These are phyloP conservation scores for Backusella macrospora DNA, from an alignment of 192 early-diverging fungal species.

Conservation along the genomic window DNA sequence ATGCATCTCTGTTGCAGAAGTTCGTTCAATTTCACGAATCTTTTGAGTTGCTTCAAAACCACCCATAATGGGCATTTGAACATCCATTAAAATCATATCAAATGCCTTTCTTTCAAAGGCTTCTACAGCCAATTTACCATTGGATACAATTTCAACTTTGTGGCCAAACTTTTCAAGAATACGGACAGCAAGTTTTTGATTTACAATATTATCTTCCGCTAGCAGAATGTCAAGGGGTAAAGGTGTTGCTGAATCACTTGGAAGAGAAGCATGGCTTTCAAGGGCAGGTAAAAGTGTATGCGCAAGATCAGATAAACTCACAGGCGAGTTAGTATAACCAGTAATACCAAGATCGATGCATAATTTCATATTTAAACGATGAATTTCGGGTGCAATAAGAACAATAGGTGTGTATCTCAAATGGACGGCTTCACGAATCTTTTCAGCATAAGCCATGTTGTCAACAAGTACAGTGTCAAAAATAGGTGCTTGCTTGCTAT, in stretches of 20 bases:
- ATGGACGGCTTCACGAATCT: constrained; percentile 60
- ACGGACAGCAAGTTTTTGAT: constrained; percentile 79
- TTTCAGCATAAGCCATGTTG: constrained; percentile 59
- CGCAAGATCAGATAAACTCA: constrained; percentile 64
- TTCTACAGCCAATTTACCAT: constrained; percentile 82
- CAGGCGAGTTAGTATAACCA: constrained; percentile 70
- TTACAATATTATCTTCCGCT: constrained; percentile 86
- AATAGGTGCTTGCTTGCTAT: constrained; percentile 33
- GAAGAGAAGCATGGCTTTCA: constrained; percentile 60
- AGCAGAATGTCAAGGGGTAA: constrained; percentile 63
- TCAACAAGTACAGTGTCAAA: constrained; percentile 78
- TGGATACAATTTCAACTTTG: constrained; percentile 75
- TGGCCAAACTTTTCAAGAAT: constrained; percentile 77
- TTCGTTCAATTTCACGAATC: constrained; percentile 72
- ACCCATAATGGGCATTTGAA: constrained; percentile 88
- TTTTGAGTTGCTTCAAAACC: constrained; percentile 87
- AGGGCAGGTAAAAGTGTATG: constrained; percentile 72
- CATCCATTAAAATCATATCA: constrained; percentile 84
- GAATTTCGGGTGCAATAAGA: constrained; percentile 58
- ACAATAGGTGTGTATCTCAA: constrained; percentile 79
- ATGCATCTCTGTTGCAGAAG: constrained; percentile 23
- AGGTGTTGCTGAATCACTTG: constrained; percentile 58
- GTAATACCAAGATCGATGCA: constrained; percentile 74
- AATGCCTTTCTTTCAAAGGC: constrained; percentile 51
- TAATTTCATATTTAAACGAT: constrained; percentile 67